Evolutionary conservation across 2,329 filamentous ascomycete genomes (phyloP), one percentile per base, ranked within the genome.

Genomic region (Calonectria hawksworthii): DNA sequence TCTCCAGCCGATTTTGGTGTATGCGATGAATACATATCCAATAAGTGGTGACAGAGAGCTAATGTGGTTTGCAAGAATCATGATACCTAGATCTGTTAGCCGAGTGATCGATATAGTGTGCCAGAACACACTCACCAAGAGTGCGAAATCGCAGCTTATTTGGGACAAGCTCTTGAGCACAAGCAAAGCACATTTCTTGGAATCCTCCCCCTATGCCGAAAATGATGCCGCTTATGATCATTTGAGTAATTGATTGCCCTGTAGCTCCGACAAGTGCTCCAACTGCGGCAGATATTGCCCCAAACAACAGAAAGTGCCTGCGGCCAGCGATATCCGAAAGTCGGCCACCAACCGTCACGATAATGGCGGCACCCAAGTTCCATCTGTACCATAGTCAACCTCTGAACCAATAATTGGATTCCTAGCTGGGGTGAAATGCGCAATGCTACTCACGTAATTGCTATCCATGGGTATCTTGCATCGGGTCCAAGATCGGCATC

Each of bases 291-390:
- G 83, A 77, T 18, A 79, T 44, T 10, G 83, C 82, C 2, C 85
- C 85, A 7, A 80, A 78, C 30, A 86, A 79, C 63, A 85, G 78
- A 72, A 86, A 86, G 75, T 81, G 85, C 36, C 84, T 81, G 21
- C 84, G 75, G 9, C 85, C 85, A 50, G 85, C 85, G 34, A 86
- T 85, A 73, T 86, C 85, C 1, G 84, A 83, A 14, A 86, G 79
- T 32, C 85, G 81, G 21, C 83, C 82, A 41, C 81, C 78, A 23
- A 84, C 75, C 44, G 80, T 78, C 54, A 84, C 82, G 59, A 84
- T 79, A 67, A 83, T 77, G 73, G 83, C 78, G 34, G 79, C 83
- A 11, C 78, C 80, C 18, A 83, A 77, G 47, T 79, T 80, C 77
- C 76, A 81, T 9, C 65, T 81, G 26, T 2, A 3, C 21, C 2